Percentiles rank a stretch among this genome's conserved stretches.
Conservation (phyloP, 371 early-diverging fungal species). For the Blakeslea trispora region DNA sequence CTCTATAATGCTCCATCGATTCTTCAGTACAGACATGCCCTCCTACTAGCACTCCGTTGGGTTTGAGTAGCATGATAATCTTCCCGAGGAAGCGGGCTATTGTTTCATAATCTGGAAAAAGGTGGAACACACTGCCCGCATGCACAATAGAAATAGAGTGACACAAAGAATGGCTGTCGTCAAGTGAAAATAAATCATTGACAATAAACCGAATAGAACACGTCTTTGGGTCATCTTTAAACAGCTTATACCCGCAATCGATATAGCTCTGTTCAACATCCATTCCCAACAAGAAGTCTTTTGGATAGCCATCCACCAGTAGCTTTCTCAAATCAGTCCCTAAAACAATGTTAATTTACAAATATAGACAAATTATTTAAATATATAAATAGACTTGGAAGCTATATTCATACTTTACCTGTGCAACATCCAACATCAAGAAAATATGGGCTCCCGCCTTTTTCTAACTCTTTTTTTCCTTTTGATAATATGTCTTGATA, state of each 20-base stretch:
- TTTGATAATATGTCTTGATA: conserved; percentile 30
- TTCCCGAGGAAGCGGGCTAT: conserved; percentile 20
- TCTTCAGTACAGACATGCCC: conserved; percentile 36
- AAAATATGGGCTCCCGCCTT: conserved; percentile 24
- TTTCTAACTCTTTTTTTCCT: conserved; percentile 15
- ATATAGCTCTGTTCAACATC: conserved; percentile 37
- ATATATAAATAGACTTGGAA: not conserved
- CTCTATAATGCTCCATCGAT: conserved; percentile 17
- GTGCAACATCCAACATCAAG: conserved; percentile 52
- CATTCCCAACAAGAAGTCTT: conserved; percentile 29
- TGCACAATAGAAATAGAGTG: conserved; percentile 24
- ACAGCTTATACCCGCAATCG: conserved; percentile 39
- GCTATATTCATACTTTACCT: conserved; percentile 22
- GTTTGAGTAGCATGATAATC: conserved; percentile 19
- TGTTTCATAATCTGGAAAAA: conserved; percentile 25
- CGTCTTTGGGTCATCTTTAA: conserved; percentile 24
- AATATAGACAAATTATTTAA: not conserved
- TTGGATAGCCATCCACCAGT: conserved; percentile 45
- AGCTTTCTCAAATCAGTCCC: conserved; percentile 48
- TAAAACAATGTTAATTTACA: conserved; percentile 1
- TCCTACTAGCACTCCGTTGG: conserved; percentile 39
- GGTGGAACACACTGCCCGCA: conserved; percentile 44
- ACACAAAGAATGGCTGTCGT: conserved; percentile 11
- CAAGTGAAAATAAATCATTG: conserved; percentile 26
- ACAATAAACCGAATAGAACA: conserved; percentile 33